phyloP scores from a whole-genome alignment of 2,329 filamentous ascomycete genomes.

The Didymella pomorum region DNA sequence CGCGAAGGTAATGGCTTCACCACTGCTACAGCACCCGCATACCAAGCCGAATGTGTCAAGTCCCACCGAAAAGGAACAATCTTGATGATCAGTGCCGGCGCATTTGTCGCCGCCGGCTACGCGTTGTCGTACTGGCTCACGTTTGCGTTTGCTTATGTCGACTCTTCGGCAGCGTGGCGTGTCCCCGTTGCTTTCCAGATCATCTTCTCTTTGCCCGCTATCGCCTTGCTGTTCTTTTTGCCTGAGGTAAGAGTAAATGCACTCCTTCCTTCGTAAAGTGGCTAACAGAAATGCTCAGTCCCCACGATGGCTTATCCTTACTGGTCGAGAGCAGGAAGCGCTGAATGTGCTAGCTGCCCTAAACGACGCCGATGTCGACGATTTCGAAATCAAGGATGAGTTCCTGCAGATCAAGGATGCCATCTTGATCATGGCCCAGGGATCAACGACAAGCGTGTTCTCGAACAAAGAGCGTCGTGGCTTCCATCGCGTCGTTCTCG shows the following conservation, averaged over 20 bases:
- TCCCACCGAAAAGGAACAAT: conserved; percentile 56
- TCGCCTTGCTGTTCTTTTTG: conserved; percentile 60
- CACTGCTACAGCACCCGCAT: conserved; percentile 61
- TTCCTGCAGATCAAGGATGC: conserved; percentile 51
- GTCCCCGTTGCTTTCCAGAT: conserved; percentile 67
- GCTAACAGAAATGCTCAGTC: conserved; percentile 39
- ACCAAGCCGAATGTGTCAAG: conserved; percentile 60
- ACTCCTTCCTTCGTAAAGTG: not conserved
- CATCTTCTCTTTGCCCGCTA: conserved; percentile 62
- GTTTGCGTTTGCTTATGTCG: conserved; percentile 59
- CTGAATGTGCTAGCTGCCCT: conserved; percentile 43
- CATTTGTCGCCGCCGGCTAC: conserved; percentile 60
- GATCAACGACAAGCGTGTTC: conserved; percentile 32
- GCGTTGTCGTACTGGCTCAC: conserved; percentile 63
- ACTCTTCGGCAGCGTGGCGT: conserved; percentile 55
- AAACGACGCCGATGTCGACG: conserved; percentile 37
- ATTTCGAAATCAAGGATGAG: conserved; percentile 48
- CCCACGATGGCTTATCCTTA: conserved; percentile 66
- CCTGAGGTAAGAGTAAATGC: conserved; percentile 53
- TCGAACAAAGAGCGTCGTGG: conserved; percentile 50
- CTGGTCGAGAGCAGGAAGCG: conserved; percentile 60
- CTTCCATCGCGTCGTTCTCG: conserved; percentile 53
- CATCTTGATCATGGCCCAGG: conserved; percentile 43
- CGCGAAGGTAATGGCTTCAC: conserved; percentile 60
- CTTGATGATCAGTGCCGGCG: conserved; percentile 58